Conservation (phyloP, 2,329 filamentous ascomycete genomes). For the Xylariales sp. region DNA sequence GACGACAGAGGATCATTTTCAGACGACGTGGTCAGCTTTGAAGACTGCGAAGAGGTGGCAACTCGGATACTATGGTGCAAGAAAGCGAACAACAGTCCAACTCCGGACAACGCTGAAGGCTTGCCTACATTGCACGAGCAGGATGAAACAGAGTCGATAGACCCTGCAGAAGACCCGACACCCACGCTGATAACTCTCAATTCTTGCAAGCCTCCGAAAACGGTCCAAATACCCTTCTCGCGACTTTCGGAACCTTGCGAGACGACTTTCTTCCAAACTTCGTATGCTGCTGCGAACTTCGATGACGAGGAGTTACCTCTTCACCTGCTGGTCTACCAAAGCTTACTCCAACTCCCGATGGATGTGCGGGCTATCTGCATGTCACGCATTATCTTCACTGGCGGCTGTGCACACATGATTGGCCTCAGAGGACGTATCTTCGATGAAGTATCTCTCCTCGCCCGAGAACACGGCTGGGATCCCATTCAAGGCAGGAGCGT, state of each 20-base stretch:
- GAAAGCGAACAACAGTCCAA: conserved; percentile 28
- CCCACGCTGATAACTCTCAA: conserved; percentile 40
- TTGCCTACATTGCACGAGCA: conserved; percentile 53
- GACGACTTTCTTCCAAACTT: conserved; percentile 63
- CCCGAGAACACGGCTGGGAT: conserved; percentile 71
- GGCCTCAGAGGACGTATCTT: conserved; percentile 75
- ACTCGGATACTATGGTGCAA: conserved; percentile 76
- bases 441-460: conserved; percentile 64
- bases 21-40: conserved; percentile 54
- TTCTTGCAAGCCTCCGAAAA: conserved; percentile 45
- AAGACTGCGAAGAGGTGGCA: conserved; percentile 76
- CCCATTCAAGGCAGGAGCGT: conserved; percentile 66
- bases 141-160: conserved; percentile 35
- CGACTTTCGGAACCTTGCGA: conserved; percentile 72
- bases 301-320: conserved; percentile 86
- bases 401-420: conserved; percentile 72
- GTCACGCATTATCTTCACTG: conserved; percentile 81
- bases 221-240: conserved; percentile 63
- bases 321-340: conserved; percentile 69
- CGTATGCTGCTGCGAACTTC: conserved; percentile 49
- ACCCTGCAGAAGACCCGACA: conserved; percentile 28
- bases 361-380: conserved; percentile 84
- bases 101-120: conserved; percentile 26
- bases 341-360: conserved; percentile 69
- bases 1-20: conserved; percentile 17